phyloP scores from a whole-genome alignment of 225 moss, liverwort and hornwort genomes.

The Ulota crispa region DNA sequence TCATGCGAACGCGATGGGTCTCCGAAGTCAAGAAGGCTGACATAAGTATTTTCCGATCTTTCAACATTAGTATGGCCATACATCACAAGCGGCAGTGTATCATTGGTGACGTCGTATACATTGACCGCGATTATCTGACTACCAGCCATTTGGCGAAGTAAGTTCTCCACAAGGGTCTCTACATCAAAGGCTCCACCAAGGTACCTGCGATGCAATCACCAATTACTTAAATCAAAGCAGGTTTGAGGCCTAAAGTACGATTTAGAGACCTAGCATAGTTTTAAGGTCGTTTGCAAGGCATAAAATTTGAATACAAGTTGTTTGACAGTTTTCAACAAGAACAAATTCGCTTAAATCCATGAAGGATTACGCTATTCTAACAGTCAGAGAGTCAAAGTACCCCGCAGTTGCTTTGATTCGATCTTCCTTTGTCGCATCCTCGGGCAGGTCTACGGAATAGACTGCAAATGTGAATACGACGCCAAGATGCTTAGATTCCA shows the following conservation, averaged over 20 bases:
- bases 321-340: not conserved
- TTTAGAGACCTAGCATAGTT: not conserved
- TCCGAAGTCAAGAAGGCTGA: conserved; percentile 59
- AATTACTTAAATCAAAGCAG: not conserved
- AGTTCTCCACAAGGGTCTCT: conserved; percentile 65
- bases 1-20: conserved; percentile 69
- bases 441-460: conserved; percentile 51
- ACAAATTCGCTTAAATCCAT: not conserved
- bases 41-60: conserved; percentile 42
- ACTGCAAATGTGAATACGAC: conserved; percentile 72
- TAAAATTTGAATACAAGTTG: not conserved
- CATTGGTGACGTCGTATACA: conserved; percentile 69
- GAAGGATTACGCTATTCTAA: not conserved
- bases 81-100: conserved; percentile 58
- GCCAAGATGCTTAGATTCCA: conserved; percentile 70
- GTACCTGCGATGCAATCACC: conserved; percentile 40
- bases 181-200: conserved; percentile 74
- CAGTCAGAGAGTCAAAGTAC: conserved; percentile 24
- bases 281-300: not conserved
- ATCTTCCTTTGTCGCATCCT: conserved; percentile 57
- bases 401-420: conserved; percentile 65
- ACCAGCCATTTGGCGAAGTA: conserved; percentile 60
- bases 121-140: conserved; percentile 66
- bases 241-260: not conserved
- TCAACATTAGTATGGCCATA: conserved; percentile 60